Percentiles rank a stretch among this genome's conserved stretches.
Evolutionary conservation across 352 stramenopile species (phyloP).

Genomic region (Phytophthora palmivora): DNA sequence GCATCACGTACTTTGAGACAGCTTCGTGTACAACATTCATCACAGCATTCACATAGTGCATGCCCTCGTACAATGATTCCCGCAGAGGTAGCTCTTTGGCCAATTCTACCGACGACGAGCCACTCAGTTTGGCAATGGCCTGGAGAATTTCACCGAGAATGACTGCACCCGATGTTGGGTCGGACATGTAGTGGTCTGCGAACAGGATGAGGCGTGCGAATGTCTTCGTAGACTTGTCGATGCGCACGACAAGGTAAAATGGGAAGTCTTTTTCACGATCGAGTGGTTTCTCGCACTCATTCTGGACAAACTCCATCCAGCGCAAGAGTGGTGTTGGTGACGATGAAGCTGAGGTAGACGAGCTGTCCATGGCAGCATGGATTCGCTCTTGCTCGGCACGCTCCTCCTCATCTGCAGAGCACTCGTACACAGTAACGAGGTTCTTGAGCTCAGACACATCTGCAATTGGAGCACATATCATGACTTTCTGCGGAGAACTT

Average conservation of each 20-base stretch:
- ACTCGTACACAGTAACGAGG: slow-evolving; percentile 41
- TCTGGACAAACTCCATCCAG: slow-evolving; percentile 58
- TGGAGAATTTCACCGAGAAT: slow-evolving; percentile 56
- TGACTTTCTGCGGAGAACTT: slow-evolving; percentile 49
- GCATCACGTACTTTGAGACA: slow-evolving; percentile 69
- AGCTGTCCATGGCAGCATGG: slow-evolving; percentile 21
- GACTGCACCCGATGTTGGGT: slow-evolving; percentile 48
- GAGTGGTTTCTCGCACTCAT: slow-evolving; percentile 51
- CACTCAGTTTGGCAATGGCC: slow-evolving; percentile 25
- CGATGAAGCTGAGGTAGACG: not conserved
- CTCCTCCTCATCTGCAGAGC: slow-evolving; percentile 33
- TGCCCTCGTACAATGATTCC: slow-evolving; percentile 64
- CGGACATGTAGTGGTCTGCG: slow-evolving; percentile 72
- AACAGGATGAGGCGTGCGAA: slow-evolving; percentile 61
- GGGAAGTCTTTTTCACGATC: slow-evolving; percentile 58
- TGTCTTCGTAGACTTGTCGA: slow-evolving; percentile 40
- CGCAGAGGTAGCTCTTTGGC: slow-evolving; percentile 36
- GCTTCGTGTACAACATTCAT: slow-evolving; percentile 60
- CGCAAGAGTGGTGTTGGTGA: slow-evolving; percentile 5
- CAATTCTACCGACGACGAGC: slow-evolving; percentile 6
- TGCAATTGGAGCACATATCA: slow-evolving; percentile 56
- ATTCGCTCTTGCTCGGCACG: slow-evolving; percentile 34
- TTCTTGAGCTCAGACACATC: slow-evolving; percentile 52
- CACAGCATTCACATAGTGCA: slow-evolving; percentile 61
- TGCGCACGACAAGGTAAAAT: slow-evolving; percentile 50